Evolutionary conservation across 2,329 filamentous ascomycete species (phyloP).

Genomic region (Neoscytalidium dimidiatum): DNA sequence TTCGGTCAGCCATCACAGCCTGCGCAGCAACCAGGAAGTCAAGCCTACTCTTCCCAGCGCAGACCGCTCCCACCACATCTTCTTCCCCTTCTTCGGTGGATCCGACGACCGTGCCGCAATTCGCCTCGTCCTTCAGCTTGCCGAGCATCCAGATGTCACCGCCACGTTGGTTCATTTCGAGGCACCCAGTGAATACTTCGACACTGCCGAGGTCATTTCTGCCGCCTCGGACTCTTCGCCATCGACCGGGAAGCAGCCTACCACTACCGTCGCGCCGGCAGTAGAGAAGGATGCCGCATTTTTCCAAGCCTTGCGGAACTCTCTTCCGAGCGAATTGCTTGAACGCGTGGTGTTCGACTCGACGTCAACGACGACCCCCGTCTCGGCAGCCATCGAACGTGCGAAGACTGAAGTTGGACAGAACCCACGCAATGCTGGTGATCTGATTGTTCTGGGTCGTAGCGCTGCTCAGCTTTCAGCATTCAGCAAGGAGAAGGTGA

Average conservation of each 20-base stretch:
- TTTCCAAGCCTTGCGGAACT: conserved; percentile 59
- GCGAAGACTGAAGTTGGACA: conserved; percentile 63
- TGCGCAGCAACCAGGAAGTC: conserved; percentile 59
- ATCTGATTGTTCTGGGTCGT: conserved; percentile 69
- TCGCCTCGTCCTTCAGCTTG: conserved; percentile 79
- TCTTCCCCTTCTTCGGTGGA: conserved; percentile 84
- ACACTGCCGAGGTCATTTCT: conserved; percentile 19
- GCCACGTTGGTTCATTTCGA: conserved; percentile 71
- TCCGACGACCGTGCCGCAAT: conserved; percentile 79
- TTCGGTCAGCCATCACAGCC: conserved; percentile 25
- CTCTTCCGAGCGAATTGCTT: conserved; percentile 53
- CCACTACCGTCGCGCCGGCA: conserved; percentile 14
- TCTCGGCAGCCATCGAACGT: conserved; percentile 52
- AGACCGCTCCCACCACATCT: conserved; percentile 78
- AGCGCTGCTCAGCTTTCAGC: conserved; percentile 27
- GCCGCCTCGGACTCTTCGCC: neutral
- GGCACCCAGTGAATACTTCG: conserved; percentile 12
- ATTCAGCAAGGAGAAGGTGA: conserved; percentile 24
- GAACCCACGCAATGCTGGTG: conserved; percentile 66
- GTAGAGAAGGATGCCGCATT: conserved; percentile 54
- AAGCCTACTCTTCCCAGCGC: conserved; percentile 57
- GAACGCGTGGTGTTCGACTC: conserved; percentile 62
- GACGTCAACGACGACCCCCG: conserved; percentile 36
- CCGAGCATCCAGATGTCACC: conserved; percentile 74
- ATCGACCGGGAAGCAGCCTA: conserved; percentile 18